A percentile compares a stretch with the other conserved stretches of the same genome.
phyloP scores from a whole-genome alignment of 495 filamentous ascomycete genomes.

The Penicillium longicatenatum region DNA sequence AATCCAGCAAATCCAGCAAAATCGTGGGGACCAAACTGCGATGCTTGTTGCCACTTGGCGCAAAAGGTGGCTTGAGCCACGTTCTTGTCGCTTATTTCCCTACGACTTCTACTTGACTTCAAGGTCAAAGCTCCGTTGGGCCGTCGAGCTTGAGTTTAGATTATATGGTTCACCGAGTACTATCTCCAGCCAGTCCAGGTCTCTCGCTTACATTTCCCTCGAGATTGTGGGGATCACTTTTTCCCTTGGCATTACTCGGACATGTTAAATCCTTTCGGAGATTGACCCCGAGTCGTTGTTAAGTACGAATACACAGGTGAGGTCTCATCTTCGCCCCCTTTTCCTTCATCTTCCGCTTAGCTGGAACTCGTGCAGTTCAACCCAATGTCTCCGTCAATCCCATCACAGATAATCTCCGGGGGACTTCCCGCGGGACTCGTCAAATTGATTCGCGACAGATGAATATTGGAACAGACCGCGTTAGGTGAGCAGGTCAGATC shows the following conservation, averaged over 20 bases:
- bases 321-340: too few species aligned
- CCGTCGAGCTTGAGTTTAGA: neutral
- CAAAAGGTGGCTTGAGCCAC: neutral
- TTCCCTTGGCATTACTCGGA: neutral
- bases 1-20: too few species aligned
- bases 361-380: conserved; percentile 37
- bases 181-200: too few species aligned
- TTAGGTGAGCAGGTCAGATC: conserved; percentile 55
- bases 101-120: neutral
- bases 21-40: too few species aligned
- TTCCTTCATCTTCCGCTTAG: conserved; percentile 2
- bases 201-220: neutral
- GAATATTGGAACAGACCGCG: conserved; percentile 55
- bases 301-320: too few species aligned
- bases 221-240: neutral
- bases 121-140: neutral
- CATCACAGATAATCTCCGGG: conserved; percentile 53
- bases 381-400: conserved; percentile 52
- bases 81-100: neutral
- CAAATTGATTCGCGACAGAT: conserved; percentile 52
- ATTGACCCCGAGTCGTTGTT: neutral
- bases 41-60: neutral
- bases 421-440: conserved; percentile 48
- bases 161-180: too few species aligned
- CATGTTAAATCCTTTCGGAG: neutral